These are phyloP conservation scores for Dissoconium aciculare DNA, from an alignment of 2,329 filamentous ascomycete species.

Conservation along the genomic window DNA sequence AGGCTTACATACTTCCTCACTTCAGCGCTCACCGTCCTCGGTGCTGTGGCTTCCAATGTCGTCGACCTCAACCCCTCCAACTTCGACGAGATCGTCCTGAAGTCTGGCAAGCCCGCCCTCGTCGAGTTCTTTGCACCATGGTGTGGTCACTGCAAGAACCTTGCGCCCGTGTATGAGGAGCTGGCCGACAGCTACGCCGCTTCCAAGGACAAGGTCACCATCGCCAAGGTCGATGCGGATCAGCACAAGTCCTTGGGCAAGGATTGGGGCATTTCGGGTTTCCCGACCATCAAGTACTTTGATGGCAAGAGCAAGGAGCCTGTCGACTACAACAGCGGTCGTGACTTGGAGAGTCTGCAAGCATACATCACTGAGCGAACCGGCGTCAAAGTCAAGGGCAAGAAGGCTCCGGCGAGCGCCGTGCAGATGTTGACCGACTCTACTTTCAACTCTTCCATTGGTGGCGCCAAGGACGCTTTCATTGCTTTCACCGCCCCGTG, in stretches of 20 bases:
- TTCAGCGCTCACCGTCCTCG: conserved; percentile 46
- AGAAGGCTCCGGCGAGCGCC: conserved; percentile 53
- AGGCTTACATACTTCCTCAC: not conserved
- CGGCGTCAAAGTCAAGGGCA: conserved; percentile 61
- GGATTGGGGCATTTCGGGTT: conserved; percentile 79
- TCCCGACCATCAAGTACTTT: conserved; percentile 95
- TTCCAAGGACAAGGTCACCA: conserved; percentile 60
- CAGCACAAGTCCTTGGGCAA: conserved; percentile 70
- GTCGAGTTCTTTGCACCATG: conserved; percentile 98
- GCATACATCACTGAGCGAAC: conserved; percentile 78
- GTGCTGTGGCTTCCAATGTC: conserved; percentile 62
- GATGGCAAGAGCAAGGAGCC: conserved; percentile 78
- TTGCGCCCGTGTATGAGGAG: conserved; percentile 90
- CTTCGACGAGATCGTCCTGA: conserved; percentile 79
- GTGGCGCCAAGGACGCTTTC: conserved; percentile 73
- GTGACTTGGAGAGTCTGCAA: conserved; percentile 73
- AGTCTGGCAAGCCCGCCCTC: conserved; percentile 78
- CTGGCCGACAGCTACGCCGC: conserved; percentile 60
- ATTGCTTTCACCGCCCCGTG: conserved; percentile 96
- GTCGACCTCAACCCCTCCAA: conserved; percentile 79
- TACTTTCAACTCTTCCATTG: conserved; percentile 63
- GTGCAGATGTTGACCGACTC: conserved; percentile 69
- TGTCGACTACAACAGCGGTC: conserved; percentile 68
- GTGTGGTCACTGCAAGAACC: conserved; percentile 98
- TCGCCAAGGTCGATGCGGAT: conserved; percentile 94